Conservation (phyloP, 352 stramenopile genomes). For the Pythium grandisporangium region DNA sequence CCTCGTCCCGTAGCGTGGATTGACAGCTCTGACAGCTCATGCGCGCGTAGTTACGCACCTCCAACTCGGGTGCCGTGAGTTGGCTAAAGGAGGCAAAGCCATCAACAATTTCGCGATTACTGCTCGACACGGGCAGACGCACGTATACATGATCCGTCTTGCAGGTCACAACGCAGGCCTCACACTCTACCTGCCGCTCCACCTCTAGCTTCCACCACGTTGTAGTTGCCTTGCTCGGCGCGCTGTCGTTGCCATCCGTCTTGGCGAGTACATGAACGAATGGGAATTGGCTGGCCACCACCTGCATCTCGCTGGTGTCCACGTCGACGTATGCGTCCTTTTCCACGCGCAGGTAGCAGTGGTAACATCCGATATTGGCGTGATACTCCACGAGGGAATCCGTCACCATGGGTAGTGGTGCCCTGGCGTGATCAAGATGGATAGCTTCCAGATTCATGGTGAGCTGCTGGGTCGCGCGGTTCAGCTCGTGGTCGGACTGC, state of each 20-base stretch:
- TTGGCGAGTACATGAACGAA: too few species aligned
- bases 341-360: conserved; percentile 44
- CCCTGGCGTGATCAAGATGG: conserved; percentile 2
- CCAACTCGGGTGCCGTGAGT: conserved; percentile 28
- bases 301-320: conserved; percentile 14
- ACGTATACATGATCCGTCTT: conserved; percentile 56
- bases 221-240: too few species aligned
- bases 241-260: too few species aligned
- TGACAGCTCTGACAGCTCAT: conserved; percentile 40
- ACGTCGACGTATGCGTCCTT: conserved; percentile 6
- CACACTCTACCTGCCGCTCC: conserved; percentile 38
- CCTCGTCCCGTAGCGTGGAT: conserved; percentile 6
- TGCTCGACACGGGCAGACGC: conserved; percentile 36
- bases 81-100: conserved; percentile 54
- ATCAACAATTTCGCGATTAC: conserved; percentile 35
- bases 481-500: conserved; percentile 21
- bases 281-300: too few species aligned
- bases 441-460: conserved; percentile 12
- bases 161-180: conserved; percentile 9
- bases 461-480: conserved; percentile 17
- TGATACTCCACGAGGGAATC: conserved; percentile 63
- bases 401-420: conserved; percentile 6
- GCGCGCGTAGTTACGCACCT: conserved; percentile 23
- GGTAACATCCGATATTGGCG: conserved; percentile 76
- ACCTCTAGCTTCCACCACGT: conserved; percentile 43